These are phyloP conservation scores for Solanum lycopersicoides DNA, from an alignment of 257 asterid genomes.

Conservation along the genomic window DNA sequence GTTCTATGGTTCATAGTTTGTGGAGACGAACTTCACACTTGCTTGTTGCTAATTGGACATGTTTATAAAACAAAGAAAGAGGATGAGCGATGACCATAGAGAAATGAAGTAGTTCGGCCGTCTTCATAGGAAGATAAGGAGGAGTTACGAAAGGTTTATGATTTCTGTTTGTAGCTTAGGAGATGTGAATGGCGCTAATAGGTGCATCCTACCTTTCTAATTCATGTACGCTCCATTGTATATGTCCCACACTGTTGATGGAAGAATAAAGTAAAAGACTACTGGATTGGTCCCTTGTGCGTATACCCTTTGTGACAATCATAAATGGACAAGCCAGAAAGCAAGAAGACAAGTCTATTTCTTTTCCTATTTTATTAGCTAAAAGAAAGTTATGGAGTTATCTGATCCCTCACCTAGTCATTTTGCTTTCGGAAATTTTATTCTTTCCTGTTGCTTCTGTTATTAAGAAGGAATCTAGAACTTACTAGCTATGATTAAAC, in stretches of 20 bases:
- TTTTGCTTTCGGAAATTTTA: not conserved
- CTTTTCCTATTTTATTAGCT: not conserved
- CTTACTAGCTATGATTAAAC: not conserved
- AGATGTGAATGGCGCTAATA: not conserved
- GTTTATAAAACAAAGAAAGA: not conserved
- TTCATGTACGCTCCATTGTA: not conserved
- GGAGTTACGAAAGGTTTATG: not conserved
- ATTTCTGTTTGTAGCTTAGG: not conserved
- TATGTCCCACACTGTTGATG: not conserved
- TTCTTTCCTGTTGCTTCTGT: not conserved
- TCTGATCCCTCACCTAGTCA: not conserved
- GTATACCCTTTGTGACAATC: not conserved
- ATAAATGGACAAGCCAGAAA: not conserved
- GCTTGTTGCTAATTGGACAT: not conserved
- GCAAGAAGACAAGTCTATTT: not conserved
- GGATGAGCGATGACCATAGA: not conserved
- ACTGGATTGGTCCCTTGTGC: not conserved
- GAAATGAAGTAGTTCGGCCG: not conserved
- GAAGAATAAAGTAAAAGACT: not conserved
- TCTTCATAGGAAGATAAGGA: not conserved
- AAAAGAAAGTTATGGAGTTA: not conserved
- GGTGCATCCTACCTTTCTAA: not conserved
- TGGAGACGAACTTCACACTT: not conserved
- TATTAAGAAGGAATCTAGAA: not conserved
- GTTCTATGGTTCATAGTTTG: not conserved